A percentile compares a stretch with the other conserved stretches of the same genome.
Conservation (phyloP, 2,329 filamentous ascomycete species). For the Blastomyces silverae region DNA sequence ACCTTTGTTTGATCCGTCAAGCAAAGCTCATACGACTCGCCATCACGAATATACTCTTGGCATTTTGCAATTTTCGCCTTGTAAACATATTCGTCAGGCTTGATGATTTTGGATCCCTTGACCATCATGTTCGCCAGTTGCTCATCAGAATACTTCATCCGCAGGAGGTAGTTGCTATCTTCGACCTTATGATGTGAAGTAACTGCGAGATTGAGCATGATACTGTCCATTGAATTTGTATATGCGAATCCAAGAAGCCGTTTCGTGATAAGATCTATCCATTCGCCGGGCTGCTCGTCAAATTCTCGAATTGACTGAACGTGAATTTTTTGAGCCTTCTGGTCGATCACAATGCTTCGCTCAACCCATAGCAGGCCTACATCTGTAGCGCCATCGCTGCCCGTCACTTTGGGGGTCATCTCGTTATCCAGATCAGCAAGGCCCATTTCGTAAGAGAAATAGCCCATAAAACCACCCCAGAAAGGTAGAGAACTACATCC, state of each 20-base stretch:
- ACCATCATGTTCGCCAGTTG: slow-evolving; percentile 27
- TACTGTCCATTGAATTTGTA: slow-evolving; percentile 8
- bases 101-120: slow-evolving; percentile 26
- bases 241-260: slow-evolving; percentile 25
- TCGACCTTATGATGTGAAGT: background rate
- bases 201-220: slow-evolving; percentile 13
- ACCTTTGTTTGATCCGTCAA: slow-evolving; percentile 69
- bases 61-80: slow-evolving; percentile 59
- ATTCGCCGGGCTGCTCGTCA: slow-evolving; percentile 45
- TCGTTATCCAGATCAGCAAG: slow-evolving; percentile 40
- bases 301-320: slow-evolving; percentile 58
- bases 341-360: slow-evolving; percentile 70
- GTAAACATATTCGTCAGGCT: slow-evolving; percentile 48
- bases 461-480: slow-evolving; percentile 77
- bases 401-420: slow-evolving; percentile 39
- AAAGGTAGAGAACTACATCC: slow-evolving; percentile 50
- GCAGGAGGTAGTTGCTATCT: background rate
- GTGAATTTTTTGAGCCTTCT: slow-evolving; percentile 54
- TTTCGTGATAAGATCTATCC: slow-evolving; percentile 28
- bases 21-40: slow-evolving; percentile 83
- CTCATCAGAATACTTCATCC: slow-evolving; percentile 13
- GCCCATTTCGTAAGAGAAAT: slow-evolving; percentile 77
- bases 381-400: slow-evolving; percentile 25
- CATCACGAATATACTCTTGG: slow-evolving; percentile 63
- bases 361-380: slow-evolving; percentile 69